Base-by-base conservation (phyloP, 345 rosid species). In the Acer negundo region DNA sequence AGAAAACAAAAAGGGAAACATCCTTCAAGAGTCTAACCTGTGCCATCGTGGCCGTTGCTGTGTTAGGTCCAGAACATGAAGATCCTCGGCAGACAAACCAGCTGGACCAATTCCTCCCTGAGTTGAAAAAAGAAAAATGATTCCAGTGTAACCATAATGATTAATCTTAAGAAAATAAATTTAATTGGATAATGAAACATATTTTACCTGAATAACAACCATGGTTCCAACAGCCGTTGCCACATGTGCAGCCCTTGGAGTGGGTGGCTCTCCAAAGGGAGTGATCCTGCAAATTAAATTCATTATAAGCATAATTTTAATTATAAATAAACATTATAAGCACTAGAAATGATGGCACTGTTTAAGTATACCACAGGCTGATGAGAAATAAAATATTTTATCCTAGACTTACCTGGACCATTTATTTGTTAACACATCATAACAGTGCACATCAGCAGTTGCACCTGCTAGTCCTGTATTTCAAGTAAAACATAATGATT, bases 91-190 rank as follows among this genome's bases (percentile, higher is more conserved):
- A 73, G 99, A 94, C 80, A 96, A 87, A 72, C 99, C 99, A 87
- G 96, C 97, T 31, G 98, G 99, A 79, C 99, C 98, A 80, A 96
- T 96, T 77, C 99, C 99, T 79, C 99, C 99, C 99, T 96, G 78
- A 23, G 49, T 84, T 69, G 72, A 78, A 82, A 46, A 71, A 44
- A 77, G 79, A 53, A 72, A 42, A 75, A 72, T 80, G 56, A 64
- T 67, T 72, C 64, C 3, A 28, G 65, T 78, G 40, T 63, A 72
- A 67, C 70, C 70, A 61, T 26, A 62, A 69, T 53, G 6, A 72
- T 23, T 51, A 59, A 56, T 26, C 61, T 19, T 26, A 42, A 42
- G 53, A 72, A 68, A 22, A 62, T 20, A 61, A 72, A 35, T 71
- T 59, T 46, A 55, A 19, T 47, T 46, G 49, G 35, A 78, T 38